These are phyloP conservation scores for Rachicladosporium sp. DNA, from an alignment of 2,329 filamentous ascomycete genomes.

Conservation along the genomic window DNA sequence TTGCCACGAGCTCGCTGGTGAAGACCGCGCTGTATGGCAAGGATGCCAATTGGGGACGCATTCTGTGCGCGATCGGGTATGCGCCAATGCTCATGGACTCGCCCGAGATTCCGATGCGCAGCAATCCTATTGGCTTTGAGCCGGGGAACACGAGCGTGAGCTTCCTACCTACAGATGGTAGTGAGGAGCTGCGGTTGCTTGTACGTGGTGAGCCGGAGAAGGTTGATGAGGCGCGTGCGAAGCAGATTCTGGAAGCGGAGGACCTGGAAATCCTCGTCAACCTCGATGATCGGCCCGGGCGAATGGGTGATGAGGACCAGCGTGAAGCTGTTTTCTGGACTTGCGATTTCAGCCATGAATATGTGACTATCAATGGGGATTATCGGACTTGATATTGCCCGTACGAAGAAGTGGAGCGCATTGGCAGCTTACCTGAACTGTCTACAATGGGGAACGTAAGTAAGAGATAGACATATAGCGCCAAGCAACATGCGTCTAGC, in stretches of 20 bases:
- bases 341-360: conserved; percentile 79
- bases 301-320: conserved; percentile 21
- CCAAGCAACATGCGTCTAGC: no score
- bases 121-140: conserved; percentile 31
- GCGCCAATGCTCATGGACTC: conserved; percentile 41
- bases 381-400: conserved; percentile 38
- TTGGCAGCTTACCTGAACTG: no score
- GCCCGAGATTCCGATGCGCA: conserved; percentile 11
- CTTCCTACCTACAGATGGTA: conserved; percentile 68
- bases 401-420: no score
- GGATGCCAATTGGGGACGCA: conserved; percentile 97
- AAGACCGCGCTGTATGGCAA: conserved; percentile 96
- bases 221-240: conserved; percentile 65
- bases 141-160: conserved; percentile 65
- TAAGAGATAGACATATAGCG: no score
- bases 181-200: conserved; percentile 60
- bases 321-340: conserved; percentile 64
- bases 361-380: conserved; percentile 57
- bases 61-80: conserved; percentile 89
- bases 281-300: conserved; percentile 49
- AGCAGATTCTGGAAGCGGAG: conserved; percentile 64
- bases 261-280: conserved; percentile 68
- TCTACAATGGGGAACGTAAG: no score
- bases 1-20: conserved; percentile 83
- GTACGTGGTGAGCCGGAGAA: conserved; percentile 68